phyloP scores from a whole-genome alignment of 805 yeast genomes.

The Hanseniaspora mollemarum region DNA sequence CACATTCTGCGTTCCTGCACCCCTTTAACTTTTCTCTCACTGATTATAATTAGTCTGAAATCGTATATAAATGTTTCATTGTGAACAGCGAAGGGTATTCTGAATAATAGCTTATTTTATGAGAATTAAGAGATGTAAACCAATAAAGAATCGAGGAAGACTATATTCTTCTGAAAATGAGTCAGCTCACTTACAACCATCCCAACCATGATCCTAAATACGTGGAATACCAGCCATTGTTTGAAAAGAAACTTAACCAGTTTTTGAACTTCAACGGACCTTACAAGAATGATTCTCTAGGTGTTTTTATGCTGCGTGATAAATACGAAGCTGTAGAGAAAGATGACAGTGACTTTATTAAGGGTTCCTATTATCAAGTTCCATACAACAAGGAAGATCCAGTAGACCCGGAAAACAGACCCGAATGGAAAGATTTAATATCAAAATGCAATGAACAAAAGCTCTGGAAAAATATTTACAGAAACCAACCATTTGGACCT shows the following conservation, averaged over 20 bases:
- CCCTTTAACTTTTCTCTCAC: no score
- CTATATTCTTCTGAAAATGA: no score
- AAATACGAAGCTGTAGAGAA: neutral
- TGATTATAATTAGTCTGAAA: no score
- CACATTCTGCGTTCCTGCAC: no score
- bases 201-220: conserved; percentile 48
- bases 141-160: no score
- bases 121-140: no score
- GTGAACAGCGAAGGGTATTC: no score
- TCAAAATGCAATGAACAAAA: conserved; percentile 48
- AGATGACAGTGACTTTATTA: conserved; percentile 37
- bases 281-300: conserved; percentile 59
- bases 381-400: conserved; percentile 40
- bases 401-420: conserved; percentile 29
- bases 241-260: conserved; percentile 60
- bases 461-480: conserved; percentile 48
- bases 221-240: conserved; percentile 65
- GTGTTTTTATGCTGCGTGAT: conserved; percentile 58
- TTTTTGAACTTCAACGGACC: conserved; percentile 66
- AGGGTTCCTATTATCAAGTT: conserved; percentile 58
- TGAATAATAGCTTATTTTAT: no score
- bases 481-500: conserved; percentile 79
- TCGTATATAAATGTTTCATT: no score
- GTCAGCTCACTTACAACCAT: conserved; percentile 35
- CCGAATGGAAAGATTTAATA: conserved; percentile 28